Percentiles rank a stretch among this genome's conserved stretches.
These are phyloP conservation scores for Microsporum ferrugineum DNA, from an alignment of 2,329 filamentous ascomycete genomes.

Conservation along the genomic window DNA sequence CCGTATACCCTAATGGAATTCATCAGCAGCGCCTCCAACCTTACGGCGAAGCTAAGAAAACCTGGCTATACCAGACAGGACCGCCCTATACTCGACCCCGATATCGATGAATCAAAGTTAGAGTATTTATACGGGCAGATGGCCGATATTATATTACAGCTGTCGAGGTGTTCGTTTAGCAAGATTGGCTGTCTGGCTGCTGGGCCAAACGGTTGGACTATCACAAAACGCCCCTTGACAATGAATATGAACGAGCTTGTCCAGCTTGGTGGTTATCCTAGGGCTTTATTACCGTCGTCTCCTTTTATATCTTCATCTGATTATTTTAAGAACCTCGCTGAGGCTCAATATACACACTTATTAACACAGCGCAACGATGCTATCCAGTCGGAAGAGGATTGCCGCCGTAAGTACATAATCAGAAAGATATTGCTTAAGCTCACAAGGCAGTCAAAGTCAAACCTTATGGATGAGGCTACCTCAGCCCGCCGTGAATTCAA, in stretches of 20 bases:
- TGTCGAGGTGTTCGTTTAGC: conserved; percentile 26
- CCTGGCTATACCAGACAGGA: conserved; percentile 18
- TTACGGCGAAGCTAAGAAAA: conserved; percentile 20
- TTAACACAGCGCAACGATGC: conserved; percentile 31
- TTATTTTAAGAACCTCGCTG: conserved; percentile 31
- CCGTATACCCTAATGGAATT: conserved; percentile 30
- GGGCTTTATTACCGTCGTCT: conserved; percentile 9
- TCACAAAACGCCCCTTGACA: conserved; percentile 29
- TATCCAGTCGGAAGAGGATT: conserved; percentile 20
- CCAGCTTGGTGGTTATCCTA: conserved; percentile 17
- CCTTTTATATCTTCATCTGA: conserved; percentile 26
- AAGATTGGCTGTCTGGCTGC: conserved; percentile 32
- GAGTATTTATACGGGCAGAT: conserved; percentile 31
- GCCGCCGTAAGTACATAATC: conserved; percentile 14
- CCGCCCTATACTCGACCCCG: conserved; percentile 24
- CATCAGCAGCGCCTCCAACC: conserved; percentile 16
- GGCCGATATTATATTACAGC: conserved; percentile 32
- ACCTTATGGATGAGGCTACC: conserved; percentile 8
- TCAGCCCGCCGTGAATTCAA: conserved; percentile 25
- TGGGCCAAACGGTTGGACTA: conserved; percentile 18
- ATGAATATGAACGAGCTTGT: conserved; percentile 35
- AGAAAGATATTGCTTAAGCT: conserved; percentile 15
- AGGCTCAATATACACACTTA: conserved; percentile 34
- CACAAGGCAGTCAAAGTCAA: conserved; percentile 6
- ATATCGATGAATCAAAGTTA: conserved; percentile 26